Percentiles rank a stretch among this genome's conserved stretches.
These are phyloP conservation scores for Nigrospora oryzae DNA, from an alignment of 2,329 filamentous ascomycete genomes.

Conservation along the genomic window DNA sequence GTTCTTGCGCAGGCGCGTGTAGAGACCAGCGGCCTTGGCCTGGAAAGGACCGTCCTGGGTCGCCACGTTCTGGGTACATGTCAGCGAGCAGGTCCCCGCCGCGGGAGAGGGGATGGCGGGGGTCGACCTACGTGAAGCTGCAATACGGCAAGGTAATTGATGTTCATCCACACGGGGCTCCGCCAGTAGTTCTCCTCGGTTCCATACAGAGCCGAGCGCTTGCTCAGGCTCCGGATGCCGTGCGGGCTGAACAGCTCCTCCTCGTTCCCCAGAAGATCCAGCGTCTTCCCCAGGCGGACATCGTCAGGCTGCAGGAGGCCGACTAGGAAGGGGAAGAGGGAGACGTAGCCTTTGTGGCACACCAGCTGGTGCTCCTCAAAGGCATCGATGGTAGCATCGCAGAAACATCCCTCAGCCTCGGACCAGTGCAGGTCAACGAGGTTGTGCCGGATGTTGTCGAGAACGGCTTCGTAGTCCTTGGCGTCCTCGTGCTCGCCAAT, in stretches of 20 bases:
- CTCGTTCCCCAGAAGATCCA: constrained; percentile 73
- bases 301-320: constrained; percentile 70
- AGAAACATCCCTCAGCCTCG: constrained; percentile 71
- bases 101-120: background rate
- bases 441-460: constrained; percentile 74
- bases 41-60: constrained; percentile 59
- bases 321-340: constrained; percentile 83
- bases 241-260: constrained; percentile 83
- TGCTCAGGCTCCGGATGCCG: constrained; percentile 85
- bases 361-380: constrained; percentile 86
- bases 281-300: constrained; percentile 62
- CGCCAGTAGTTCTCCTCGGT: constrained; percentile 97
- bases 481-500: constrained; percentile 73
- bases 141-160: constrained; percentile 82
- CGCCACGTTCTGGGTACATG: constrained; percentile 50
- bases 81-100: constrained; percentile 5
- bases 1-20: constrained; percentile 70
- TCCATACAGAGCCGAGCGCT: constrained; percentile 73
- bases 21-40: constrained; percentile 61
- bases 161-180: constrained; percentile 89
- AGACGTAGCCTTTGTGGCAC: constrained; percentile 95
- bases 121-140: constrained; percentile 61
- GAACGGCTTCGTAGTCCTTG: constrained; percentile 60
- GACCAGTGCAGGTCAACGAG: constrained; percentile 93
- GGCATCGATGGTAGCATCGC: constrained; percentile 89